Evolutionary conservation across 257 asterid genomes (phyloP).

Genomic region (Fraxinus anomala): DNA sequence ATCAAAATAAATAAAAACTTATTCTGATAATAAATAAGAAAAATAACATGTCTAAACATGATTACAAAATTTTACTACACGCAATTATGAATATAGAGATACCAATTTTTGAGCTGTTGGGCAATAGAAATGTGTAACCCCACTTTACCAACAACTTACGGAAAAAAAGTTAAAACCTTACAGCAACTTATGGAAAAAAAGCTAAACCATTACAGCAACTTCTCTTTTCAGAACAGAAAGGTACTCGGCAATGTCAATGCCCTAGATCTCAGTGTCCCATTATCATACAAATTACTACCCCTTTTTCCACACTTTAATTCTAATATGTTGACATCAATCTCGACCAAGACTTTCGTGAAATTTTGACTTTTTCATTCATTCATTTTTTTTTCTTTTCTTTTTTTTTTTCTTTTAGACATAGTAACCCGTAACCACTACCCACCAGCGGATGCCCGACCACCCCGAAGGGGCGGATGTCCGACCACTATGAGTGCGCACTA

Average conservation of each 20-base stretch:
- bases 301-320: slow-evolving; percentile 31
- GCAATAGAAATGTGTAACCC: slow-evolving; percentile 43
- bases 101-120: slow-evolving; percentile 35
- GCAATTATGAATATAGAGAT: slow-evolving; percentile 24
- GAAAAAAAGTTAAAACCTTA: slow-evolving; percentile 31
- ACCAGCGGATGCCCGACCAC: too few species aligned
- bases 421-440: too few species aligned
- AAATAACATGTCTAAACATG: too few species aligned
- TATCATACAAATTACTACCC: slow-evolving; percentile 35
- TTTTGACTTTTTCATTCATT: too few species aligned
- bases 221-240: slow-evolving; percentile 43
- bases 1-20: too few species aligned
- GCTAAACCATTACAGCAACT: slow-evolving; percentile 33
- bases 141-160: slow-evolving; percentile 37
- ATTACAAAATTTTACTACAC: background rate
- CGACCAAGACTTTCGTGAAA: slow-evolving; percentile 17
- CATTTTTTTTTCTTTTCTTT: too few species aligned
- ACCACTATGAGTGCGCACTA: too few species aligned
- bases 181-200: slow-evolving; percentile 31
- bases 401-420: too few species aligned
- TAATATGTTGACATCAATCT: slow-evolving; percentile 22
- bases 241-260: slow-evolving; percentile 58
- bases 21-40: too few species aligned
- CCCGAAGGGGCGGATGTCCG: too few species aligned
- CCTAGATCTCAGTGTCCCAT: slow-evolving; percentile 62